phyloP scores from a whole-genome alignment of 768 basidiomycete species.

The Hortiboletus flavorubellus region DNA sequence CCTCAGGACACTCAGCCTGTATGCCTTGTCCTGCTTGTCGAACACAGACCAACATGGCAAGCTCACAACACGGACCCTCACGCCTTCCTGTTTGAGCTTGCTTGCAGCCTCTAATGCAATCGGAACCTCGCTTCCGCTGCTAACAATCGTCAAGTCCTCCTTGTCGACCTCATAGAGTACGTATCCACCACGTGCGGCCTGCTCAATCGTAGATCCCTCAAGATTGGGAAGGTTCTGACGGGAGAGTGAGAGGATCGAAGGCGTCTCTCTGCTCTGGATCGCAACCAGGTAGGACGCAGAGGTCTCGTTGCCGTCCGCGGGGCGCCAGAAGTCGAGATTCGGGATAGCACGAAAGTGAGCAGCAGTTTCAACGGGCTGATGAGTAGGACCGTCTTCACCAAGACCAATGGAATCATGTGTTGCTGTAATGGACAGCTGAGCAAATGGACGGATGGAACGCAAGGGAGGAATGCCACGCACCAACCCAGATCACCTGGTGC shows the following conservation, averaged over 20 bases:
- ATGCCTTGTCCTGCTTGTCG: conserved; percentile 75
- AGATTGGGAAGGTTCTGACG: conserved; percentile 94
- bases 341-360: conserved; percentile 85
- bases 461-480: conserved; percentile 40
- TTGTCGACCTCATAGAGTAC: conserved; percentile 74
- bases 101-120: conserved; percentile 86
- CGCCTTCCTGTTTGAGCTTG: conserved; percentile 70
- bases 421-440: conserved; percentile 39
- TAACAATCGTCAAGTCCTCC: conserved; percentile 88
- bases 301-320: conserved; percentile 96
- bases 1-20: conserved; percentile 80
- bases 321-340: conserved; percentile 90
- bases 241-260: conserved; percentile 80
- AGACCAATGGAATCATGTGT: conserved; percentile 95
- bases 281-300: conserved; percentile 86
- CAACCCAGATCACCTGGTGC: conserved; percentile 92
- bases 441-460: background rate
- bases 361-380: conserved; percentile 91
- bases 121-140: conserved; percentile 83
- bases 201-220: conserved; percentile 81
- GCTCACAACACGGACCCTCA: conserved; percentile 81
- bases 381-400: conserved; percentile 94
- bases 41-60: conserved; percentile 90
- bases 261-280: conserved; percentile 68
- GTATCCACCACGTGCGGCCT: conserved; percentile 82